Conservation (phyloP, 768 basidiomycete species). For the Scleroderma citrinum region DNA sequence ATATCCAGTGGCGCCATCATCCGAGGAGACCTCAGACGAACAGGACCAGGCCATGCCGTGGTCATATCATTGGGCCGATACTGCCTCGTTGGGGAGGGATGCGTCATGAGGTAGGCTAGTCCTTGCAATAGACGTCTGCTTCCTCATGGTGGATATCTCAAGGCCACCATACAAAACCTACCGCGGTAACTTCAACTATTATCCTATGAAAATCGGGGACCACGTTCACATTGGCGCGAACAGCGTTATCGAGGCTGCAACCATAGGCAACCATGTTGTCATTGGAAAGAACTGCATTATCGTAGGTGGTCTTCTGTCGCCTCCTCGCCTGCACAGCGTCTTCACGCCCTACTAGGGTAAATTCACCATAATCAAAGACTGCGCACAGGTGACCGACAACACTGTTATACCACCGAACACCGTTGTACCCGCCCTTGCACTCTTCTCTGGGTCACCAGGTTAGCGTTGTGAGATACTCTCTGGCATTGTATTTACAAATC, state of each 20-base stretch:
- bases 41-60: slow-evolving; percentile 88
- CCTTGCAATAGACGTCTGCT: neutral
- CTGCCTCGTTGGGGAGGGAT: slow-evolving; percentile 85
- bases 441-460: slow-evolving; percentile 91
- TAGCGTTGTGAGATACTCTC: slow-evolving; percentile 10
- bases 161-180: slow-evolving; percentile 89
- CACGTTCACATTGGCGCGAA: slow-evolving; percentile 91
- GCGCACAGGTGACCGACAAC: slow-evolving; percentile 83
- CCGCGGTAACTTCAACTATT: slow-evolving; percentile 90
- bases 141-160: neutral
- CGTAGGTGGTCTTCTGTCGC: slow-evolving; percentile 39
- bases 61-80: slow-evolving; percentile 92
- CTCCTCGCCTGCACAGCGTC: slow-evolving; percentile 3
- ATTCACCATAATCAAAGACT: slow-evolving; percentile 95
- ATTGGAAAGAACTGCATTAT: slow-evolving; percentile 96
- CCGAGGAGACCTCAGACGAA: slow-evolving; percentile 86
- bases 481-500: slow-evolving; percentile 1
- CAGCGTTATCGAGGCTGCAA: slow-evolving; percentile 88
- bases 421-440: slow-evolving; percentile 81
- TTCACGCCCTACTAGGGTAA: slow-evolving; percentile 59
- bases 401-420: slow-evolving; percentile 89
- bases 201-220: slow-evolving; percentile 96
- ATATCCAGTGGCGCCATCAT: slow-evolving; percentile 88
- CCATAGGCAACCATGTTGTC: slow-evolving; percentile 89
- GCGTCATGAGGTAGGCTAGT: slow-evolving; percentile 69